Evolutionary conservation across 129 eudicot species (phyloP).

Genomic region (Dittrichia graveolens): DNA sequence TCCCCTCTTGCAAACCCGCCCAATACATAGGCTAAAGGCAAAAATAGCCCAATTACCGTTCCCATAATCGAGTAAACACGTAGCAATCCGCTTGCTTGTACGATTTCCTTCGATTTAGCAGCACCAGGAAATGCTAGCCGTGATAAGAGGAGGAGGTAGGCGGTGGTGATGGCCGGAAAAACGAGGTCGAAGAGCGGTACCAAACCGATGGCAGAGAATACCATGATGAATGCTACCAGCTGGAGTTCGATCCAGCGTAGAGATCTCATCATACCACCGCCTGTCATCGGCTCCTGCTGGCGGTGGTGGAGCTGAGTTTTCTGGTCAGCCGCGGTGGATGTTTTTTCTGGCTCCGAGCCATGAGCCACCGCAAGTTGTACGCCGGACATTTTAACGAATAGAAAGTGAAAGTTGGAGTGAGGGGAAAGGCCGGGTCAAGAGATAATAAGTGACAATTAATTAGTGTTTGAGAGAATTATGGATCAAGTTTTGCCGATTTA

Average conservation of each 20-base stretch:
- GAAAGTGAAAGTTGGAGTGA: constrained; percentile 2
- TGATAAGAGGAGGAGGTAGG: constrained; percentile 60
- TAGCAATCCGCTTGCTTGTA: constrained; percentile 50
- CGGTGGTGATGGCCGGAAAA: constrained; percentile 72
- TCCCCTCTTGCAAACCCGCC: constrained; percentile 95
- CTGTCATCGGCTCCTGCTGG: not conserved
- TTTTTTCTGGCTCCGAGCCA: constrained; percentile 24
- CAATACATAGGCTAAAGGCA: constrained; percentile 83
- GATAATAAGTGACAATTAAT: not conserved
- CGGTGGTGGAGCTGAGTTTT: constrained; percentile 9
- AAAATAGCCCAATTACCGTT: constrained; percentile 65
- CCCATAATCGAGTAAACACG: constrained; percentile 60
- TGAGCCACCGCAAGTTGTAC: constrained; percentile 59
- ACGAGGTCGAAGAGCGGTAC: constrained; percentile 78
- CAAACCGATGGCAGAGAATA: constrained; percentile 82
- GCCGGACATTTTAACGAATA: constrained; percentile 51
- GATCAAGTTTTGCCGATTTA: constrained; percentile 16
- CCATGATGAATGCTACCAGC: constrained; percentile 86
- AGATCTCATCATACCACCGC: constrained; percentile 61
- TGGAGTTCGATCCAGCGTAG: constrained; percentile 69
- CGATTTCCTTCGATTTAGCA: constrained; percentile 37
- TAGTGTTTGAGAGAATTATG: constrained; percentile 21
- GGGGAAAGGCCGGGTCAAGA: not conserved
- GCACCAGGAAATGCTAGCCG: constrained; percentile 65
- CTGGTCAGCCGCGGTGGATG: constrained; percentile 4